Base-by-base conservation (phyloP, 345 rosid species). In the Eucalyptus fibrosa region DNA sequence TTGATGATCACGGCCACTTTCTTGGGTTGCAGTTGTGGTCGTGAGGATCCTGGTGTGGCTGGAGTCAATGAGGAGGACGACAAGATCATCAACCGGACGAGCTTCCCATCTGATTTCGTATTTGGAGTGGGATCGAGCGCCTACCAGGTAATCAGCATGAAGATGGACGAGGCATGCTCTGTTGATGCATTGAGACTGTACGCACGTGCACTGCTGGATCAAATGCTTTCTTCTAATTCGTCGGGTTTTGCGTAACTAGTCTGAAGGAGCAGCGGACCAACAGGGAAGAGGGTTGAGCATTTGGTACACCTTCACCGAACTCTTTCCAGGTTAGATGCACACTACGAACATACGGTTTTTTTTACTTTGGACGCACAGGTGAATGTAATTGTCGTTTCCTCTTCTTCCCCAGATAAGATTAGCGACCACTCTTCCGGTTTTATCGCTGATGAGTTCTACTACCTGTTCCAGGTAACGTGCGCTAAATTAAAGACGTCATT, bases 361-460 rank as follows among this genome's bases (percentile, higher is more conserved):
- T 53, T 19, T 53, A 53, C 15, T 9, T 24, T 59, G 11, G 13
- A 60, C 69, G 69, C 32, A 28, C 69, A 6, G 11, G 65, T 10
- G 5, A 56, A 6, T 87, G 37, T 34, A 0, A 87, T 32, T 42
- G 12, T 8, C 23, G 7, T 62, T 15, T 87, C 44, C 56, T 26
- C 50, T 12, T 49, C 18, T 13, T 50, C 40, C 21, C 34, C 88
- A 91, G 92, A 86, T 10, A 91, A 91, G 82, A 91, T 88, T 23
- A 3, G 11, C 34, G 91, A 88, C 42, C 67, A 53, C 18, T 89
- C 89, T 50, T 88, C 88, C 37, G 94, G 93, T 7, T 90, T 87
- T 19, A 90, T 91, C 8, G 94, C 94, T 81, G 93, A 93, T 65
- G 92, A 94, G 85, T 93, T 91, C 72, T 94, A 91, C 90, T 91